These are phyloP conservation scores for Aspergillus eucalypticola DNA, from an alignment of 2,329 filamentous ascomycete species.

Conservation along the genomic window DNA sequence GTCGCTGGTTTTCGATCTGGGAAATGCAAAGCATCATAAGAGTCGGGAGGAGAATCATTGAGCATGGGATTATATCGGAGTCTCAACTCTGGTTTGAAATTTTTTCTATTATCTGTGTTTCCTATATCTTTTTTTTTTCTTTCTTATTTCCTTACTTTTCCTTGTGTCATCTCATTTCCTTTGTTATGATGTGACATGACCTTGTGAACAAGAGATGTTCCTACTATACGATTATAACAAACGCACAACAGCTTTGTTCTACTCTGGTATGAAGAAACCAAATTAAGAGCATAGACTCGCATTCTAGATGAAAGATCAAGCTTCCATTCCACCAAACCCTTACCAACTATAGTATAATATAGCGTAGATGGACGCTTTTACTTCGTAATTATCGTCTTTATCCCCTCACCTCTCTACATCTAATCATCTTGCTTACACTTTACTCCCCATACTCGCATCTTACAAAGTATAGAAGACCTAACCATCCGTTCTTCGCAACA, in stretches of 20 bases:
- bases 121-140: background rate
- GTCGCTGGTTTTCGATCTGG: slow-evolving; percentile 7
- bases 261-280: background rate
- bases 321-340: too few relatives aligned
- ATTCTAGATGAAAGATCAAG: too few relatives aligned
- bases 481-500: too few relatives aligned
- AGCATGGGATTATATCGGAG: background rate
- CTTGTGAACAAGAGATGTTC: slow-evolving; percentile 6
- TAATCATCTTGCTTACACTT: too few relatives aligned
- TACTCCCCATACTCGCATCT: too few relatives aligned
- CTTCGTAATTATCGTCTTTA: too few relatives aligned
- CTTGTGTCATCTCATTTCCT: slow-evolving; percentile 16
- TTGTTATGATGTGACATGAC: slow-evolving; percentile 21
- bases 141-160: slow-evolving; percentile 12
- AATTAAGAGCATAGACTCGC: background rate
- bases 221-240: background rate
- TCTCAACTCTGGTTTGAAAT: slow-evolving; percentile 1
- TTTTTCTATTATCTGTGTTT: slow-evolving; percentile 2
- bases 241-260: background rate
- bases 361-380: too few relatives aligned
- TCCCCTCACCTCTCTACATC: too few relatives aligned
- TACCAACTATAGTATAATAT: too few relatives aligned
- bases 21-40: slow-evolving; percentile 3
- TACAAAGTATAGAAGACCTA: too few relatives aligned
- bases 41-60: background rate